phyloP scores from a whole-genome alignment of 495 filamentous ascomycete species.

The Wilcoxina mikolae region DNA sequence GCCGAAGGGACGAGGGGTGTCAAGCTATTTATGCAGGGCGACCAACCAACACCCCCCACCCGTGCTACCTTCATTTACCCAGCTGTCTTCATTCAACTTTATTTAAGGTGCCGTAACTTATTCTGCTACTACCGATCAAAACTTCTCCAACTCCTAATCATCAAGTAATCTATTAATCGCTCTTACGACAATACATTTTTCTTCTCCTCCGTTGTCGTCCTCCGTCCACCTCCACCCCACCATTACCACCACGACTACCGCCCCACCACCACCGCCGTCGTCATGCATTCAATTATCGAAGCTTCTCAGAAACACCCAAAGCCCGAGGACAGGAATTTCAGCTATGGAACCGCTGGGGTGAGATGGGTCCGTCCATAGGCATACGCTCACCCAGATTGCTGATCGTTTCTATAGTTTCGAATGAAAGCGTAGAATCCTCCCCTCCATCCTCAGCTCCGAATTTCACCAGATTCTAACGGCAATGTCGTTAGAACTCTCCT shows the following conservation, averaged over 20 bases:
- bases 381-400: background rate
- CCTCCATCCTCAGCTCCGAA: slow-evolving; percentile 27
- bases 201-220: slow-evolving; percentile 5
- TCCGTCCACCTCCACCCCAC: slow-evolving; percentile 13
- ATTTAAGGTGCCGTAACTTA: slow-evolving; percentile 3
- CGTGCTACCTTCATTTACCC: no score
- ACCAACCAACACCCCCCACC: no score
- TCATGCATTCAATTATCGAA: slow-evolving; percentile 36
- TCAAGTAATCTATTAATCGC: slow-evolving; percentile 5
- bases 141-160: background rate
- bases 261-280: no score
- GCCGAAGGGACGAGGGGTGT: no score
- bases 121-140: background rate
- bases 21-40: no score
- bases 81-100: no score
- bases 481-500: slow-evolving; percentile 40
- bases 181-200: slow-evolving; percentile 5
- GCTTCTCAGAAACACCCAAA: slow-evolving; percentile 57
- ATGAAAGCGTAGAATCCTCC: slow-evolving; percentile 51
- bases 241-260: background rate
- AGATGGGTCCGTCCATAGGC: slow-evolving; percentile 27
- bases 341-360: slow-evolving; percentile 90
- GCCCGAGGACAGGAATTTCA: slow-evolving; percentile 51
- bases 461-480: slow-evolving; percentile 5
- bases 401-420: slow-evolving; percentile 42